These are phyloP conservation scores for Fragaria nilgerrensis DNA, from an alignment of 306 rosid species.

Conservation along the genomic window DNA sequence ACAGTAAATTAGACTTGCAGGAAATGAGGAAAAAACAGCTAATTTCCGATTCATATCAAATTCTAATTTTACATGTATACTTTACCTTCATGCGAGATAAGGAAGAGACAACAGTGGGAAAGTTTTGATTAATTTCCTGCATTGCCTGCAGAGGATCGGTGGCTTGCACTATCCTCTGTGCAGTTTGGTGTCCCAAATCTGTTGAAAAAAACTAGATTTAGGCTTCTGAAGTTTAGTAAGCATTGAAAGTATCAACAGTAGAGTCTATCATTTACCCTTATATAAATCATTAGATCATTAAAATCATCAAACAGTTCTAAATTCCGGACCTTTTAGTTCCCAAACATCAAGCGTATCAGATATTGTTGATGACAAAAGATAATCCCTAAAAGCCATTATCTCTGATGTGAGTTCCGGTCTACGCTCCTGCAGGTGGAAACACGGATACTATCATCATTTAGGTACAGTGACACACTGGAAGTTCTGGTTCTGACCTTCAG, in stretches of 20 bases:
- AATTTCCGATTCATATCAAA: not conserved
- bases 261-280: not conserved
- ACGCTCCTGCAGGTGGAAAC: constrained; percentile 66
- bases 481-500: not conserved
- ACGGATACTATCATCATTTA: not conserved
- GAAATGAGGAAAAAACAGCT: not conserved
- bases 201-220: constrained; percentile 31
- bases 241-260: not conserved
- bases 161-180: constrained; percentile 95
- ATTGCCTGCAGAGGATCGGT: constrained; percentile 97
- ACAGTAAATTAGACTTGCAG: not conserved
- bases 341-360: constrained; percentile 97
- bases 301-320: constrained; percentile 11
- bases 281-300: not conserved
- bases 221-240: constrained; percentile 10
- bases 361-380: constrained; percentile 77
- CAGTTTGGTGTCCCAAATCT: constrained; percentile 98
- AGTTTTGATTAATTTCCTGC: constrained; percentile 97
- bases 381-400: constrained; percentile 94
- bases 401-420: constrained; percentile 80
- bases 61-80: constrained; percentile 4
- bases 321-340: constrained; percentile 77
- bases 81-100: constrained; percentile 96
- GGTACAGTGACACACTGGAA: not conserved
- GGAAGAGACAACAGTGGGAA: constrained; percentile 92